Percentiles rank a stretch among this genome's conserved stretches.
Conservation (phyloP, 2,329 filamentous ascomycete species). For the Aspergillus alliaceus region DNA sequence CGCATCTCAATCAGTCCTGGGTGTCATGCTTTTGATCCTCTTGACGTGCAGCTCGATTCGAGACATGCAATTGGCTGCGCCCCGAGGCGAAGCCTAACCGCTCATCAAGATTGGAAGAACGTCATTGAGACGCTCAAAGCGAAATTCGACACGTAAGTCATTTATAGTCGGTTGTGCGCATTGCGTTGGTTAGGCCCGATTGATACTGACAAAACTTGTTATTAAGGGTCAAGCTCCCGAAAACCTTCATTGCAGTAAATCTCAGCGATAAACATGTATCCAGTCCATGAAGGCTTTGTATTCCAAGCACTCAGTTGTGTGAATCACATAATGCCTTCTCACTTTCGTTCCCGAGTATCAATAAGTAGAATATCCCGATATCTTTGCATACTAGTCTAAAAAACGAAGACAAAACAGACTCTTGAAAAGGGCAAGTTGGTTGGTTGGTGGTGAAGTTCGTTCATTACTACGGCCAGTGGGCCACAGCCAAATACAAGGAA, state of each 20-base stretch:
- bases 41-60: constrained; percentile 94
- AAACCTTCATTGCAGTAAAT: constrained; percentile 53
- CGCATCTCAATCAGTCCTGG: constrained; percentile 94
- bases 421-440: too few relatives aligned
- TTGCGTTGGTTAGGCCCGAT: constrained; percentile 2
- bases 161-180: neutral
- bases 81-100: constrained; percentile 82
- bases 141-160: constrained; percentile 86
- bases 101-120: constrained; percentile 92
- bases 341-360: too few relatives aligned
- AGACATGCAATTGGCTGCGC: constrained; percentile 95
- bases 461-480: too few relatives aligned
- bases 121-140: constrained; percentile 94
- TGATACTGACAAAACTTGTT: constrained; percentile 10
- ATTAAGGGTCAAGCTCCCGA: constrained; percentile 50
- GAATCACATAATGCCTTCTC: too few relatives aligned
- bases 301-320: too few relatives aligned
- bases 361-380: too few relatives aligned
- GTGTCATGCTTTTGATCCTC: constrained; percentile 92
- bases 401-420: too few relatives aligned
- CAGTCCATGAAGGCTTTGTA: constrained; percentile 17
- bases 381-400: too few relatives aligned
- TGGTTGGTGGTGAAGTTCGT: too few relatives aligned
- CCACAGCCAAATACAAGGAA: too few relatives aligned
- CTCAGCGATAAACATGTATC: constrained; percentile 50